Conservation (phyloP, 225 moss, liverwort and hornwort genomes). For the Marchantia paleacea region DNA sequence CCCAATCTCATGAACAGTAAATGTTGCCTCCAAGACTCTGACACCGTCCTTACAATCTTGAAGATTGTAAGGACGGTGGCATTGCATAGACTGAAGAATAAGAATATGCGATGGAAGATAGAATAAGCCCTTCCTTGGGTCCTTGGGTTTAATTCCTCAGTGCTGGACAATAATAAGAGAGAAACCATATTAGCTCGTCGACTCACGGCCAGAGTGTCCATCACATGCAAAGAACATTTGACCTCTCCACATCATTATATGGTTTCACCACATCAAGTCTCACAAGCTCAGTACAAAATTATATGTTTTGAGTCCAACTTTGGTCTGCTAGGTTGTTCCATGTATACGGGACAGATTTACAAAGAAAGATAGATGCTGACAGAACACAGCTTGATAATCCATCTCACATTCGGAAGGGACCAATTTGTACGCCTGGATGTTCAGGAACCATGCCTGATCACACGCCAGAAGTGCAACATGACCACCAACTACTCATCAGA, state of each 20-base stretch:
- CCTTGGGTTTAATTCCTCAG: too few relatives aligned
- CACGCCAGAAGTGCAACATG: constrained; percentile 17
- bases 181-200: too few relatives aligned
- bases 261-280: not conserved
- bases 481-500: constrained; percentile 19
- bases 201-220: not conserved
- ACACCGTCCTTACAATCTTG: too few relatives aligned
- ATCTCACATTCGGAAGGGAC: constrained; percentile 17
- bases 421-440: constrained; percentile 22
- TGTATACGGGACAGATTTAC: constrained; percentile 7
- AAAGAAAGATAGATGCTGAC: constrained; percentile 3
- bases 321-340: not conserved
- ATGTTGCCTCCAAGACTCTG: too few relatives aligned
- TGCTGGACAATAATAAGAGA: too few relatives aligned
- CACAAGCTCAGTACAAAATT: not conserved
- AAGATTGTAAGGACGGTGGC: too few relatives aligned
- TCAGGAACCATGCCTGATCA: constrained; percentile 21
- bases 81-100: too few relatives aligned
- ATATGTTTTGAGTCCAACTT: not conserved
- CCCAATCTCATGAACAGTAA: too few relatives aligned
- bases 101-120: too few relatives aligned
- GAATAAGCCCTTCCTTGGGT: too few relatives aligned
- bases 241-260: not conserved
- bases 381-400: constrained; percentile 12
- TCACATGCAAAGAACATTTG: not conserved